Evolutionary conservation across 1,139 yeast genomes (phyloP).

Genomic region (Saccharomyces hybrid): DNA sequence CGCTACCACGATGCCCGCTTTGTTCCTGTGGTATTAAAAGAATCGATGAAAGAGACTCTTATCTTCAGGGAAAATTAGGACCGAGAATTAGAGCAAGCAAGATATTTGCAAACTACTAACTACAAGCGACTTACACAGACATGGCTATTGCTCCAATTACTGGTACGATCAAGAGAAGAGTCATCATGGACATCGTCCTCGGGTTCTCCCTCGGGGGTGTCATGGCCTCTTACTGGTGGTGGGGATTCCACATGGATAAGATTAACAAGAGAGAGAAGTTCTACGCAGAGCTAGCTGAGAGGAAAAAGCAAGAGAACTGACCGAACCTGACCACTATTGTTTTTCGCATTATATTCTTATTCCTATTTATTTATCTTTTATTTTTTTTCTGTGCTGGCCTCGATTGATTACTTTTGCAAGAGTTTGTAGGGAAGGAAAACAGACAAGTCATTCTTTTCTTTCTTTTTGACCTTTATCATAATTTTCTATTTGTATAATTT

Average conservation of each 20-base stretch:
- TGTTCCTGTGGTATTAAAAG: background rate
- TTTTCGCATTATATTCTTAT: constrained; percentile 1
- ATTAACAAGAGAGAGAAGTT: constrained; percentile 76
- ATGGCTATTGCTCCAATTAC: constrained; percentile 80
- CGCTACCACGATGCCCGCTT: constrained; percentile 1
- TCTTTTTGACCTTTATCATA: background rate
- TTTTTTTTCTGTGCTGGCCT: constrained; percentile 1
- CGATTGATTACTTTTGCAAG: constrained; percentile 3
- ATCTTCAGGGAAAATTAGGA: background rate
- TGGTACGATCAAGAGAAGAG: constrained; percentile 77
- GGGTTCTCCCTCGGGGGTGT: constrained; percentile 51
- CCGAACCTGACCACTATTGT: background rate
- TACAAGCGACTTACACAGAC: constrained; percentile 9
- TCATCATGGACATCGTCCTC: constrained; percentile 69
- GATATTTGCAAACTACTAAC: background rate
- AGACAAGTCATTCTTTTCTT: background rate
- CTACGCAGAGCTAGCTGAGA: constrained; percentile 67
- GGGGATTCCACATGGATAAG: constrained; percentile 64
- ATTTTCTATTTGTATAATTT: background rate
- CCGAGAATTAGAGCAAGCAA: background rate
- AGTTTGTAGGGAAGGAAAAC: background rate
- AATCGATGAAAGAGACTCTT: background rate
- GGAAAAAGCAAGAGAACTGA: constrained; percentile 46
- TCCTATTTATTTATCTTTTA: background rate
- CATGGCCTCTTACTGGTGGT: constrained; percentile 62